Evolutionary conservation across 2,329 filamentous ascomycete species (phyloP).

Genomic region (Neoarthrinium moseri): DNA sequence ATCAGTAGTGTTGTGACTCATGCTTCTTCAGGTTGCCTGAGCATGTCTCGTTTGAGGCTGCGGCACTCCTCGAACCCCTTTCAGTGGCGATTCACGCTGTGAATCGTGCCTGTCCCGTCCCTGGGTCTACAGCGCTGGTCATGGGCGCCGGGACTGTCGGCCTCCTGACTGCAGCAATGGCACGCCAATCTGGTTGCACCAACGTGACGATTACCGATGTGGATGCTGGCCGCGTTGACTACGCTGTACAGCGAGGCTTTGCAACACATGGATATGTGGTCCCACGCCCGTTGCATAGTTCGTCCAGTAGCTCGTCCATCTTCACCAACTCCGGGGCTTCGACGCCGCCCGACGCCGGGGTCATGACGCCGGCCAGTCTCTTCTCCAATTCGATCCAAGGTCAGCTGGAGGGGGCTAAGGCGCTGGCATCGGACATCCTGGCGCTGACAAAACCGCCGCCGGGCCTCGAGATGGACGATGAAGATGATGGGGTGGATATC

Average conservation of each 20-base stretch:
- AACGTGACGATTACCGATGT: slow-evolving; percentile 61
- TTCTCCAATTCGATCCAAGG: slow-evolving; percentile 43
- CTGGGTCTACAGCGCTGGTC: slow-evolving; percentile 58
- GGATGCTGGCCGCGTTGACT: slow-evolving; percentile 57
- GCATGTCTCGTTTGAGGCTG: slow-evolving; percentile 56
- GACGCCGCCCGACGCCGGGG: slow-evolving; percentile 40
- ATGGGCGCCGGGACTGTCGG: slow-evolving; percentile 66
- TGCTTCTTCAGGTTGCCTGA: slow-evolving; percentile 51
- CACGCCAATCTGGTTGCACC: slow-evolving; percentile 57
- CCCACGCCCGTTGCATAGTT: slow-evolving; percentile 39
- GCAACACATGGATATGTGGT: slow-evolving; percentile 60
- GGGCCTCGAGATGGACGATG: slow-evolving; percentile 41
- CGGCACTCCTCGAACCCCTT: slow-evolving; percentile 60
- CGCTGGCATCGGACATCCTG: slow-evolving; percentile 48
- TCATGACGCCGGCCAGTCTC: slow-evolving; percentile 43
- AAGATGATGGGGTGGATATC: slow-evolving; percentile 66
- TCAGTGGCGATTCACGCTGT: slow-evolving; percentile 62
- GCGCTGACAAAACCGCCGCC: slow-evolving; percentile 32
- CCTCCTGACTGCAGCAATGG: slow-evolving; percentile 62
- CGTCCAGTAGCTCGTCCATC: slow-evolving; percentile 43
- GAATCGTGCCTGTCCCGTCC: slow-evolving; percentile 50
- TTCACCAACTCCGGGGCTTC: slow-evolving; percentile 43
- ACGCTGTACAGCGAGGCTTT: slow-evolving; percentile 57
- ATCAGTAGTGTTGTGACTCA: too few relatives aligned
- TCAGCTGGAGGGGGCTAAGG: slow-evolving; percentile 50